phyloP scores from a whole-genome alignment of 306 rosid species.

The Sindora glabra region DNA sequence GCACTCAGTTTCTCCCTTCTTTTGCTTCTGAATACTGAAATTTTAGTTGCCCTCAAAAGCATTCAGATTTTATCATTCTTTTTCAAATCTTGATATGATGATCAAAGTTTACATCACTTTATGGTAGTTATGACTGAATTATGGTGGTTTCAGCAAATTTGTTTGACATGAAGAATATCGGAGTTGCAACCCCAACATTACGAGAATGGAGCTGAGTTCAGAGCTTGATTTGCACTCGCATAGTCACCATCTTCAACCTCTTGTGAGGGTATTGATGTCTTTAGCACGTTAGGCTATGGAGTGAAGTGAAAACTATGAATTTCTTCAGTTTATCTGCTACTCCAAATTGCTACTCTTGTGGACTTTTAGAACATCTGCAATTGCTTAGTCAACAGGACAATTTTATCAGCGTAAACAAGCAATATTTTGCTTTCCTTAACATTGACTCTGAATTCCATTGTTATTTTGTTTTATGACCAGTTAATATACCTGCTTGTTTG shows the following conservation, averaged over 20 bases:
- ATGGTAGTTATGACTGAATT: slow-evolving; percentile 1
- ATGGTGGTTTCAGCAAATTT: slow-evolving; percentile 64
- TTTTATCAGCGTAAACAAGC: too few relatives aligned
- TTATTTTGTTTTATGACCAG: too few relatives aligned
- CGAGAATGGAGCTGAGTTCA: slow-evolving; percentile 52
- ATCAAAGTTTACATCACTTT: not conserved
- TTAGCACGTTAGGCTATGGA: not conserved
- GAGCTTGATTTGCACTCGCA: slow-evolving; percentile 24
- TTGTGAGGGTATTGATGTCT: not conserved
- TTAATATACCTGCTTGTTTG: too few relatives aligned
- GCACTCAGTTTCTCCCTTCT: too few relatives aligned
- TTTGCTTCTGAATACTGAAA: not conserved
- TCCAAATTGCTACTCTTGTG: not conserved
- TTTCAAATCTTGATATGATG: not conserved
- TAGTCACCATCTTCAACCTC: not conserved
- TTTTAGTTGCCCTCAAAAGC: slow-evolving; percentile 2
- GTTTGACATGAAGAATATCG: slow-evolving; percentile 72
- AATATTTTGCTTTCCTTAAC: too few relatives aligned
- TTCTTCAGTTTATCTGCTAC: not conserved
- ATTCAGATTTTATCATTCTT: not conserved
- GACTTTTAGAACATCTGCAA: not conserved
- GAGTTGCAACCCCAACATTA: slow-evolving; percentile 55
- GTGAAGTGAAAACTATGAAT: not conserved
- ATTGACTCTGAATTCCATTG: too few relatives aligned
- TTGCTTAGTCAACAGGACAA: too few relatives aligned